A percentile compares a stretch with the other conserved stretches of the same genome.
phyloP scores from a whole-genome alignment of 2,329 filamentous ascomycete species.

The Xylaria sp. region DNA sequence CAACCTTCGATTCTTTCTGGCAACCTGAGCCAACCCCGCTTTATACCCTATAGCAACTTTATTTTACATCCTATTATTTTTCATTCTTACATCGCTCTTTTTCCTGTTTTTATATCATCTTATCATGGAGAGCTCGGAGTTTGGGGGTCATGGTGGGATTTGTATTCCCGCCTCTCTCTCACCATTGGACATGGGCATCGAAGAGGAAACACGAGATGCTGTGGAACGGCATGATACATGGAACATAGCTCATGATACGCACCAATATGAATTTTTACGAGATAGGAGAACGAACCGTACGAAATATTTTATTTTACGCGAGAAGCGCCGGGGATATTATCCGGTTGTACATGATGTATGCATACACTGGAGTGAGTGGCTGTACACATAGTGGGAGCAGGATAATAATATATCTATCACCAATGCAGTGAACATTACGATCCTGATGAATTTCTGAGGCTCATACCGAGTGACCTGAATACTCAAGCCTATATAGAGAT shows the following conservation, averaged over 20 bases:
- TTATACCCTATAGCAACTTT: conserved; percentile 33
- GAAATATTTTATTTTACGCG: background rate
- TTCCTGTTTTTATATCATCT: background rate
- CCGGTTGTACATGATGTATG: conserved; percentile 7
- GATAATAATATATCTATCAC: conserved; percentile 4
- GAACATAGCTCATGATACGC: conserved; percentile 12
- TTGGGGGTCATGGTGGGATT: conserved; percentile 11
- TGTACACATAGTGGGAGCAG: background rate
- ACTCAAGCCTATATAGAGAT: background rate
- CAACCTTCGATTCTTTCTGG: conserved; percentile 22
- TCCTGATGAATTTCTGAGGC: background rate
- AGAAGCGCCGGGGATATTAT: background rate
- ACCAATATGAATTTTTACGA: background rate
- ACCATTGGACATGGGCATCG: background rate
- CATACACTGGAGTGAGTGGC: background rate
- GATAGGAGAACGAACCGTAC: background rate
- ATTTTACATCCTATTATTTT: conserved; percentile 11
- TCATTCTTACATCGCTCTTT: conserved; percentile 5
- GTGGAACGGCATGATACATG: conserved; percentile 13
- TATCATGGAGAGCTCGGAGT: conserved; percentile 18
- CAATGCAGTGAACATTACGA: background rate
- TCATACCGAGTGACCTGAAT: background rate
- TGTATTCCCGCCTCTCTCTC: conserved; percentile 11
- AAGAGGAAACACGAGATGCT: conserved; percentile 12
- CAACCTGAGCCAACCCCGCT: conserved; percentile 21